Conservation (phyloP, 306 rosid species). For the Trifolium fragiferum region DNA sequence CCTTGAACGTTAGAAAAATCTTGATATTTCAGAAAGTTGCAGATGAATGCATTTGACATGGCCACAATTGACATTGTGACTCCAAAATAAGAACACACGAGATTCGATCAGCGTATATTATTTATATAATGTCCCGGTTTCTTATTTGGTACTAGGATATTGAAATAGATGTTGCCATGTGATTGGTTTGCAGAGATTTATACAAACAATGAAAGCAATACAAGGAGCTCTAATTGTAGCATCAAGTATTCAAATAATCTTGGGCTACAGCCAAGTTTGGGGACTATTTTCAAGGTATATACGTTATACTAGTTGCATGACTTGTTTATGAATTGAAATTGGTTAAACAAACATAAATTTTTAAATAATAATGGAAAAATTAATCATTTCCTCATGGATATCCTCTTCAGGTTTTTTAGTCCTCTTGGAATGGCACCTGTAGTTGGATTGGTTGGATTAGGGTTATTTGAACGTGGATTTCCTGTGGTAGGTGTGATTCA, state of each 20-base stretch:
- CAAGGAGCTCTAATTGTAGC: slow-evolving; percentile 94
- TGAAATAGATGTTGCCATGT: slow-evolving; percentile 77
- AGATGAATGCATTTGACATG: neutral
- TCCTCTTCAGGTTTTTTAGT: slow-evolving; percentile 80
- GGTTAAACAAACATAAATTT: neutral
- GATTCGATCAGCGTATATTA: too few species aligned
- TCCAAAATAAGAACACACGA: too few species aligned
- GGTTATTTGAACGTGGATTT: slow-evolving; percentile 85
- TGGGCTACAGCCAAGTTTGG: slow-evolving; percentile 96
- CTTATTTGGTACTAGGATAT: slow-evolving; percentile 68
- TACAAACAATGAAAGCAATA: slow-evolving; percentile 86
- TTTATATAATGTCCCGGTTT: too few species aligned
- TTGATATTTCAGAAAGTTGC: too few species aligned
- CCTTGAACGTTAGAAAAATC: too few species aligned
- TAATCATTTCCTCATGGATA: slow-evolving; percentile 36
- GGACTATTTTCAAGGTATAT: slow-evolving; percentile 90
- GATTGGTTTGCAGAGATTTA: slow-evolving; percentile 93
- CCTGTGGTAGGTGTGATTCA: slow-evolving; percentile 66
- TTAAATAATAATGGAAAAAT: neutral
- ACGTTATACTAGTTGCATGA: neutral
- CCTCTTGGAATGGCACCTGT: slow-evolving; percentile 99
- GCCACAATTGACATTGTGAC: neutral
- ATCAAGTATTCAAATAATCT: slow-evolving; percentile 85
- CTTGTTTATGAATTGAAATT: slow-evolving; percentile 11
- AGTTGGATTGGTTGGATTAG: slow-evolving; percentile 90